Evolutionary conservation across 345 rosid genomes (phyloP), one percentile per base, ranked within the genome.

Genomic region (Iberis pinnata): DNA sequence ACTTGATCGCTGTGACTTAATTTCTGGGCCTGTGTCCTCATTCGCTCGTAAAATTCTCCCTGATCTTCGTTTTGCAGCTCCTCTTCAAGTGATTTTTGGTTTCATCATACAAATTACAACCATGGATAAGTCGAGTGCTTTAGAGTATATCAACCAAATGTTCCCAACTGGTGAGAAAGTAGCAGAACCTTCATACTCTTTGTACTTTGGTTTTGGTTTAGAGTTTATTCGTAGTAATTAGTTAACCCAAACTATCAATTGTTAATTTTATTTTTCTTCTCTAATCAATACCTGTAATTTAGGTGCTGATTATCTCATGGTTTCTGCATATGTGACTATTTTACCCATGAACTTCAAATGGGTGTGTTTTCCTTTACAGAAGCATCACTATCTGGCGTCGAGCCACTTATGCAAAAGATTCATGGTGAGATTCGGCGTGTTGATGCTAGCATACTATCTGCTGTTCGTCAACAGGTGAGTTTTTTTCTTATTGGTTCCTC

Each of bases 71-170:
- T 45, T 46, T 59, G 55, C 52, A 67, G 71, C 40, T 67, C 18
- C 6, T 33, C n/a, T 19, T 67, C 17, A 12, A 51, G 56, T 22
- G 55, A 51, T 66, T 58, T 29, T 59, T 29, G 48, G 42, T 36
- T 47, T 31, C 20, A 39, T 53, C 45, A 19, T 29, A 45, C 53
- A 57, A 49, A 56, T 42, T 26, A 11, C 37, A 33, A 74, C 74
- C 13, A 92, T 88, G 98, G 98, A 85, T 71, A 92, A 88, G 74
- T 77, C 92, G 14, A 85, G 95, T 72, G 82, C 97, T 26, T 51
- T 92, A 69, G 98, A 88, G 72, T 88, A 92, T 75, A 92, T 92
- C 65, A 92, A 92, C 70, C 98, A 92, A 76, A 92, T 92, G 98
- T 92, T 92, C 41, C 98, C 98, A 19, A 83, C 96, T 75, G 98